Evolutionary conservation across 2,329 filamentous ascomycete species (phyloP).

Genomic region (Claviceps maximensis): DNA sequence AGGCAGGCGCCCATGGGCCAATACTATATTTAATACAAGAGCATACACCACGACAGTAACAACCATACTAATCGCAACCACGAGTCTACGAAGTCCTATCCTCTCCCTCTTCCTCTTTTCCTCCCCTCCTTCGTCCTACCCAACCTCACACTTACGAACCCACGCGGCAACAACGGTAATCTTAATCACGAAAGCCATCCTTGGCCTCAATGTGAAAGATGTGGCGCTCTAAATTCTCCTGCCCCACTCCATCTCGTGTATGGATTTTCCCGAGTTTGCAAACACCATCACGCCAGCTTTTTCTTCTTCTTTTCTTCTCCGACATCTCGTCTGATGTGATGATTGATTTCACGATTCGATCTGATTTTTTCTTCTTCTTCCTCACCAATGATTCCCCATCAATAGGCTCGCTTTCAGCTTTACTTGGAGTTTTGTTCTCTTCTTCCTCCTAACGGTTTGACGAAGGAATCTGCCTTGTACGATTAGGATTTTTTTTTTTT

Average conservation of each 20-base stretch:
- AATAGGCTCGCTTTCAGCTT: constrained; percentile 7
- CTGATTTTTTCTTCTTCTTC: not conserved
- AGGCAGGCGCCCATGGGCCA: constrained; percentile 9
- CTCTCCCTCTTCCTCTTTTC: not conserved
- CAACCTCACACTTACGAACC: not conserved
- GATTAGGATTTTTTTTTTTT: constrained; percentile 11
- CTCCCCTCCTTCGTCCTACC: not conserved
- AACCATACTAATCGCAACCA: constrained; percentile 15
- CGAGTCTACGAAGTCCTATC: constrained; percentile 21
- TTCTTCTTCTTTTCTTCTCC: constrained; percentile 8
- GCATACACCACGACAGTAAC: constrained; percentile 4
- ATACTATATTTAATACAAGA: constrained; percentile 4
- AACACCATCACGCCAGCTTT: constrained; percentile 10
- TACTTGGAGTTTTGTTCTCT: constrained; percentile 8
- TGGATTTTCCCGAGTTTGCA: constrained; percentile 6
- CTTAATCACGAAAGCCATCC: not conserved
- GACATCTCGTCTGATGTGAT: not conserved
- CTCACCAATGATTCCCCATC: constrained; percentile 12
- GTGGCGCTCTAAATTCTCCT: not conserved
- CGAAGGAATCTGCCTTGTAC: constrained; percentile 8
- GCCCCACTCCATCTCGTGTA: not conserved
- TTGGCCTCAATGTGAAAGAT: not conserved
- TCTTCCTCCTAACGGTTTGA: too few relatives aligned
- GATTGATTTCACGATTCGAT: not conserved
- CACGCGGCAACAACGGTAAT: not conserved